phyloP scores from a whole-genome alignment of 2,329 filamentous ascomycete genomes.

The Neopestalotiopsis rosae region DNA sequence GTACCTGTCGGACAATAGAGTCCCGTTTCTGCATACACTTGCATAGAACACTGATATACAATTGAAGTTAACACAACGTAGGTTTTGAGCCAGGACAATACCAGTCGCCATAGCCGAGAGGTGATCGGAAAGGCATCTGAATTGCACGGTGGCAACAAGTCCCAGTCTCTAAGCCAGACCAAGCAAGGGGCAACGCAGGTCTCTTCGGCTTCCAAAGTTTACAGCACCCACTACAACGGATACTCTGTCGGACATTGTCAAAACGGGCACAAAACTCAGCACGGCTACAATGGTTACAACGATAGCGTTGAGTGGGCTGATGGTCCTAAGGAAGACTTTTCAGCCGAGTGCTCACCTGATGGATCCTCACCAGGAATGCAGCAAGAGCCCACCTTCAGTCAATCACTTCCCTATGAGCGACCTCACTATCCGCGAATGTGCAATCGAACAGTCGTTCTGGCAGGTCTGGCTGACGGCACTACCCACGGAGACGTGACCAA shows the following conservation, averaged over 20 bases:
- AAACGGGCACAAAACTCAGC: conserved; percentile 1
- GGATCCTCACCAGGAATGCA: conserved; percentile 23
- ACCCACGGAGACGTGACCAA: conserved; percentile 70
- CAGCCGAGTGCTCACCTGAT: conserved; percentile 29
- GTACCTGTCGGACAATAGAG: neutral
- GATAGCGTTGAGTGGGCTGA: conserved; percentile 28
- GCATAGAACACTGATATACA: neutral
- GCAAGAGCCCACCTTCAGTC: neutral
- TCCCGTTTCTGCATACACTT: neutral
- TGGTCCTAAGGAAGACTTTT: conserved; percentile 25
- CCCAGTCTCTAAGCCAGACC: neutral
- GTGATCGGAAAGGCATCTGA: conserved; percentile 17
- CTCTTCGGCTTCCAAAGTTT: neutral
- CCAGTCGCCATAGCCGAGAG: conserved; percentile 14
- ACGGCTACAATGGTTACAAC: conserved; percentile 11
- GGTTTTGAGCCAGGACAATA: conserved; percentile 23
- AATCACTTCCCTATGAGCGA: conserved; percentile 21
- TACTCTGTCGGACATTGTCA: conserved; percentile 17
- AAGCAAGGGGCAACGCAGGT: neutral
- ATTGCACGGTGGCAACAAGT: conserved; percentile 17
- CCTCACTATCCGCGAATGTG: conserved; percentile 43
- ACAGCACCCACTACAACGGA: neutral
- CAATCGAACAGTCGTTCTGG: conserved; percentile 65
- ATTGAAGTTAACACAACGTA: neutral
- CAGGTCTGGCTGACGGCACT: conserved; percentile 64